A percentile compares a stretch with the other conserved stretches of the same genome.
These are phyloP conservation scores for Tieghemostelium lacteum DNA, from an alignment of 78 protist genomes.

Conservation along the genomic window DNA sequence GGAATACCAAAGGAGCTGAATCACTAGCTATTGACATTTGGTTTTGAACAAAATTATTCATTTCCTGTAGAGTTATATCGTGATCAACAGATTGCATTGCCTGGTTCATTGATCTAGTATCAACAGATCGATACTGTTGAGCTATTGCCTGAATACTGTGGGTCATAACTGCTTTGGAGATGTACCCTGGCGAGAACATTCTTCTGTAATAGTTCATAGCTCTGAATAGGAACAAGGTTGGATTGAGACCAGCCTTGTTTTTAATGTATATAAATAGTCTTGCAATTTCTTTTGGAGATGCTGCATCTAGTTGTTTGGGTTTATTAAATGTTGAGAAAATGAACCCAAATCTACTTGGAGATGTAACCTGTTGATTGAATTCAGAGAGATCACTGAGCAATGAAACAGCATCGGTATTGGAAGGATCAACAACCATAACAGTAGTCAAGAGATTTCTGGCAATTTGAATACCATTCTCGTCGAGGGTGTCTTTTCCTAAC, in stretches of 20 bases:
- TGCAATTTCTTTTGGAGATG: background rate
- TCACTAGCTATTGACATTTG: background rate
- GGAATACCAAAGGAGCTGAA: slow-evolving; percentile 25
- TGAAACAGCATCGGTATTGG: background rate
- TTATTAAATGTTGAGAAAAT: background rate
- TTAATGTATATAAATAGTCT: background rate
- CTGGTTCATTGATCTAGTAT: background rate
- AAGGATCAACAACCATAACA: background rate
- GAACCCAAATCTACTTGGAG: slow-evolving; percentile 25
- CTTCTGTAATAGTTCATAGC: slow-evolving; percentile 36
- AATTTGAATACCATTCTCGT: background rate
- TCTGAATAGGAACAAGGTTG: slow-evolving; percentile 30
- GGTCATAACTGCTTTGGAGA: background rate
- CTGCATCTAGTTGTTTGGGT: background rate
- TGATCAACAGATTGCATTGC: background rate
- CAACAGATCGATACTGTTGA: slow-evolving; percentile 27
- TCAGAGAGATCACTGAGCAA: background rate
- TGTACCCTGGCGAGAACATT: background rate
- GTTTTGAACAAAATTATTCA: slow-evolving; percentile 3
- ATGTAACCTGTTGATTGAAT: background rate
- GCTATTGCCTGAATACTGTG: slow-evolving; percentile 20
- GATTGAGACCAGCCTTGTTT: slow-evolving; percentile 17
- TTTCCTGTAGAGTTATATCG: background rate
- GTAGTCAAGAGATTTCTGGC: background rate
- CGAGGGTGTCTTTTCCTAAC: background rate